Conservation (phyloP, 208 protist genomes). For the Acanthamoeba culbertsoni region DNA sequence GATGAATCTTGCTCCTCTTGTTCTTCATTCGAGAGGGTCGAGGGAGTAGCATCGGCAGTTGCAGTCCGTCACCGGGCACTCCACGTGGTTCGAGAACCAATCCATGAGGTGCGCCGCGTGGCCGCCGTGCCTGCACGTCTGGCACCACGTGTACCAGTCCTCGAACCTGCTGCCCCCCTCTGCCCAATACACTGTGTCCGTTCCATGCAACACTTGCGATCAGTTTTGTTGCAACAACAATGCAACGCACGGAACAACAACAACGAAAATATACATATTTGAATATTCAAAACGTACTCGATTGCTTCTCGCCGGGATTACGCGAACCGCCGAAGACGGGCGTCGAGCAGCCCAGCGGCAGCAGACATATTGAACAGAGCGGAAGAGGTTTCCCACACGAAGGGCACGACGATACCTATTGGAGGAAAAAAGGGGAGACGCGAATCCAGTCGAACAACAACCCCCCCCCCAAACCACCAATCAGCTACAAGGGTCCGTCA, state of each 20-base stretch:
- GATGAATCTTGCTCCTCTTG: not conserved
- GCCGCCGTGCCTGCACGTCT: slow-evolving; percentile 83
- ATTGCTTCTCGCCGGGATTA: slow-evolving; percentile 17
- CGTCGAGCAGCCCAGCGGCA: slow-evolving; percentile 68
- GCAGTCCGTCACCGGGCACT: slow-evolving; percentile 81
- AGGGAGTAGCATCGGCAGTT: slow-evolving; percentile 72
- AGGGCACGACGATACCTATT: slow-evolving; percentile 64
- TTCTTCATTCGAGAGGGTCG: not conserved
- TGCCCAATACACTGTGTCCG: slow-evolving; percentile 58
- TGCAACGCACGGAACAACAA: no score
- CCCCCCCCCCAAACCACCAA: no score
- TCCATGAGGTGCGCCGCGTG: slow-evolving; percentile 80
- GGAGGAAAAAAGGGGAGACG: not conserved
- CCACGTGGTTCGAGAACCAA: slow-evolving; percentile 80
- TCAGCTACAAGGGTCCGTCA: no score
- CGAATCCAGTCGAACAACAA: no score
- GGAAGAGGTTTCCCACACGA: slow-evolving; percentile 76
- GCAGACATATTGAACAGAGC: slow-evolving; percentile 76
- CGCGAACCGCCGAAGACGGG: not conserved
- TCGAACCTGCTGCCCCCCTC: slow-evolving; percentile 64
- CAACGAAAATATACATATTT: no score
- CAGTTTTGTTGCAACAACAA: no score
- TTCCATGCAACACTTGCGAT: not conserved
- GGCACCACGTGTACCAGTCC: slow-evolving; percentile 84
- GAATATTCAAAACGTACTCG: not conserved